Conservation (phyloP, 208 protist genomes). For the Leishmania tropica region DNA sequence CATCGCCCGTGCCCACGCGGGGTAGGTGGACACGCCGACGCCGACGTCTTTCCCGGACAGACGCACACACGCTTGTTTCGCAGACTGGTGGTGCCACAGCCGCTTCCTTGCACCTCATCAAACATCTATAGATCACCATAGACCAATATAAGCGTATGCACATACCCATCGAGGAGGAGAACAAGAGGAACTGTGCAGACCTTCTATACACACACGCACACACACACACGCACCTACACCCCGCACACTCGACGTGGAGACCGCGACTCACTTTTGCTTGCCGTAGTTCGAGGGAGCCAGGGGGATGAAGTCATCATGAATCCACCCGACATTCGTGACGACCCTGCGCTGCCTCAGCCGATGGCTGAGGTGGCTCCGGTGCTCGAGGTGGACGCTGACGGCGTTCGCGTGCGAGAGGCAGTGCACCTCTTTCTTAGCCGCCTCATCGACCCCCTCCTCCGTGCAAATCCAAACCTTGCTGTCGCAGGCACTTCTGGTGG, state of each 20-base stretch:
- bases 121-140: not conserved
- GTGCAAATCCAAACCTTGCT: slow-evolving; percentile 20
- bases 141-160: not conserved
- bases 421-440: slow-evolving; percentile 82
- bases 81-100: not conserved
- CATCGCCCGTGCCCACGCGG: not conserved
- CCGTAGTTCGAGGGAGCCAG: not conserved
- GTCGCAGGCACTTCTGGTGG: not conserved
- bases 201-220: not conserved
- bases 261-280: not conserved
- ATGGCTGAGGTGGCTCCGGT: slow-evolving; percentile 44
- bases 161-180: not conserved
- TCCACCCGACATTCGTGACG: slow-evolving; percentile 47
- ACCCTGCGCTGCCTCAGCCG: slow-evolving; percentile 53
- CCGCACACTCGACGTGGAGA: not conserved
- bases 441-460: slow-evolving; percentile 66
- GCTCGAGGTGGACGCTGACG: slow-evolving; percentile 76
- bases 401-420: slow-evolving; percentile 71
- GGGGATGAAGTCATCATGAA: slow-evolving; percentile 39
- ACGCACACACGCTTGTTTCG: not conserved
- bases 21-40: not conserved
- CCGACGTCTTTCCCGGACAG: not conserved
- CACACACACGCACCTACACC: not conserved
- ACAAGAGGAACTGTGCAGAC: not conserved
- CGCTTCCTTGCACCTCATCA: not conserved